Evolutionary conservation across 2,329 filamentous ascomycete species (phyloP).

Genomic region (Aspergillus cejpii): DNA sequence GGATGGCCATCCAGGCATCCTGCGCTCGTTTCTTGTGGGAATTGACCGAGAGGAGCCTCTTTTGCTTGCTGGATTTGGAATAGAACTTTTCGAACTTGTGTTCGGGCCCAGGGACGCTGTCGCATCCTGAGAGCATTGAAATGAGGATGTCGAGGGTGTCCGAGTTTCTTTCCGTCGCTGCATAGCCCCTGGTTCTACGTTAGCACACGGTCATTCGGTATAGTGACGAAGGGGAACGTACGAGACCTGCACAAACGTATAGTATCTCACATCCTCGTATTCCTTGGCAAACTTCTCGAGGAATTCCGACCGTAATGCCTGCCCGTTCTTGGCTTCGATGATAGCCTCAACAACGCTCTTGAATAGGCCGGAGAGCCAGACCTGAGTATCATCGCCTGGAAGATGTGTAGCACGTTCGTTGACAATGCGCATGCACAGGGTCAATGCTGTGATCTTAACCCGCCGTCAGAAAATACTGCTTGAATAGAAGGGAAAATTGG

Average conservation of each 20-base stretch:
- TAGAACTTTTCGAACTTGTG: slow-evolving; percentile 36
- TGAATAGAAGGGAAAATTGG: not conserved
- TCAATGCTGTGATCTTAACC: slow-evolving; percentile 59
- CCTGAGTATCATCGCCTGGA: slow-evolving; percentile 56
- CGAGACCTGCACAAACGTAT: slow-evolving; percentile 68
- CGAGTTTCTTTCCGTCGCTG: slow-evolving; percentile 21
- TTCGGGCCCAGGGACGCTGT: slow-evolving; percentile 55
- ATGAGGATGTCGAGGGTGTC: slow-evolving; percentile 34
- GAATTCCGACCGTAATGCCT: slow-evolving; percentile 63
- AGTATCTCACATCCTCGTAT: slow-evolving; percentile 79
- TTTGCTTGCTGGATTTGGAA: slow-evolving; percentile 53
- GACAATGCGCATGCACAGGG: slow-evolving; percentile 72
- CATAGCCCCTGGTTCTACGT: slow-evolving; percentile 30
- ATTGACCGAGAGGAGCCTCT: slow-evolving; percentile 59
- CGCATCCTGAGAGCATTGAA: slow-evolving; percentile 46
- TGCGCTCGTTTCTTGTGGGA: slow-evolving; percentile 75
- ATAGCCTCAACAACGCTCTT: slow-evolving; percentile 57
- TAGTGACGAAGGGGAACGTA: slow-evolving; percentile 41
- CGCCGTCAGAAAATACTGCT: slow-evolving; percentile 8
- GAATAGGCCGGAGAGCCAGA: slow-evolving; percentile 64
- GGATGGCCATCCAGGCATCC: slow-evolving; percentile 75
- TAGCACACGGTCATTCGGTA: not conserved
- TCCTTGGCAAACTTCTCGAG: slow-evolving; percentile 69
- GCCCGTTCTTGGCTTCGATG: slow-evolving; percentile 51
- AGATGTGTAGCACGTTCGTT: slow-evolving; percentile 68